phyloP scores from a whole-genome alignment of 2,329 filamentous ascomycete species.

The Monosporascus sp. region DNA sequence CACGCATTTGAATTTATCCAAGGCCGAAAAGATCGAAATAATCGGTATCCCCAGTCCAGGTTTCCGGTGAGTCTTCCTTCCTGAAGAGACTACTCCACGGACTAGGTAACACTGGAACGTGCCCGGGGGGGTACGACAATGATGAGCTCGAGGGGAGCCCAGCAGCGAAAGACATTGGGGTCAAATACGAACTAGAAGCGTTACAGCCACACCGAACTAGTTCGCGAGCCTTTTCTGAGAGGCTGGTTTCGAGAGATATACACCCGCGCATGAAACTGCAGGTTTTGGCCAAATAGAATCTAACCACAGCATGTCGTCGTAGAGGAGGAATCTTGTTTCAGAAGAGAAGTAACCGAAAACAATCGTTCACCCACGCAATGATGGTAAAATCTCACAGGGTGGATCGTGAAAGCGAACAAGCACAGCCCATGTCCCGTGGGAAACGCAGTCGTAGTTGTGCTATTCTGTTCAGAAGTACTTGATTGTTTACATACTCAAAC shows the following conservation, averaged over 20 bases:
- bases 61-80: constrained; percentile 28
- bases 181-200: neutral
- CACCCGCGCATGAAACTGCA: neutral
- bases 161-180: neutral
- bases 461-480: too few relatives aligned
- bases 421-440: too few relatives aligned
- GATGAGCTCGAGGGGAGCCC: neutral
- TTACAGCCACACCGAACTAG: neutral
- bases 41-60: constrained; percentile 34
- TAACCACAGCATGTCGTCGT: neutral
- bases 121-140: neutral
- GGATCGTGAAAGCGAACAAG: too few relatives aligned
- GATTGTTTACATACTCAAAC: too few relatives aligned
- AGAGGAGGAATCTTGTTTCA: neutral
- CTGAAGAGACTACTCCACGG: too few relatives aligned
- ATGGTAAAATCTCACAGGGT: too few relatives aligned
- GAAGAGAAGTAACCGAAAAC: too few relatives aligned
- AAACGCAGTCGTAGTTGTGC: too few relatives aligned
- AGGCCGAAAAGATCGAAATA: constrained; percentile 27
- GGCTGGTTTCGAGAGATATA: neutral
- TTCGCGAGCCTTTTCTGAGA: neutral
- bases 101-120: too few relatives aligned
- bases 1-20: constrained; percentile 27
- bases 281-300: neutral
- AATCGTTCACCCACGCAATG: too few relatives aligned